These are phyloP conservation scores for Solanum acaule DNA, from an alignment of 257 asterid species.

Conservation along the genomic window DNA sequence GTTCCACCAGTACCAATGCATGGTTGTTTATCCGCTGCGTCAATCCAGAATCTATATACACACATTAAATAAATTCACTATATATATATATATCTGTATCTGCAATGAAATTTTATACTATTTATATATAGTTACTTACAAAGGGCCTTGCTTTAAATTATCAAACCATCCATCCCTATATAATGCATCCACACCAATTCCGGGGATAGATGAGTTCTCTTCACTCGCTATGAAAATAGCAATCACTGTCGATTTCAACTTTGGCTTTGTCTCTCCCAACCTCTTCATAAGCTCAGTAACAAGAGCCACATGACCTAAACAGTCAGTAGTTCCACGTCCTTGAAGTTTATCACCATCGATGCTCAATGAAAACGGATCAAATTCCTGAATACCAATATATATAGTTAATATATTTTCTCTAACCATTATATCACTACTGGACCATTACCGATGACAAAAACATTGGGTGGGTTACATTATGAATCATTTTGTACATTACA, in stretches of 20 bases:
- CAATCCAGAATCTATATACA: too few relatives aligned
- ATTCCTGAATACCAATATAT: constrained; percentile 37
- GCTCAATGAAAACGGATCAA: constrained; percentile 86
- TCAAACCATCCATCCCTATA: constrained; percentile 70
- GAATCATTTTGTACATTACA: too few relatives aligned
- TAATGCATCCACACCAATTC: constrained; percentile 89
- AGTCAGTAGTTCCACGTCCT: constrained; percentile 97
- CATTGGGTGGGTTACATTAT: too few relatives aligned
- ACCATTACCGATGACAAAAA: too few relatives aligned
- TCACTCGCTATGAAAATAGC: constrained; percentile 97
- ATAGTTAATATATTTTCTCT: too few relatives aligned
- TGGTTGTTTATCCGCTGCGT: too few relatives aligned
- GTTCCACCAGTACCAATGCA: too few relatives aligned
- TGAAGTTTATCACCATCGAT: constrained; percentile 76
- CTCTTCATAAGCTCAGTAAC: constrained; percentile 79
- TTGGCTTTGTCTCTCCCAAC: constrained; percentile 73
- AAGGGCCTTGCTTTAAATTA: constrained; percentile 72
- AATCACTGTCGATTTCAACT: constrained; percentile 66
- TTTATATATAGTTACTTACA: constrained; percentile 48
- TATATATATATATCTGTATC: background rate
- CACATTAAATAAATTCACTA: too few relatives aligned
- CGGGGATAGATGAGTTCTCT: constrained; percentile 93
- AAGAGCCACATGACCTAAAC: constrained; percentile 95
- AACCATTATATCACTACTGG: too few relatives aligned
- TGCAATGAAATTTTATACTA: background rate